phyloP scores from a whole-genome alignment of 2,329 filamentous ascomycete species.

The Aspergillus ibericus region DNA sequence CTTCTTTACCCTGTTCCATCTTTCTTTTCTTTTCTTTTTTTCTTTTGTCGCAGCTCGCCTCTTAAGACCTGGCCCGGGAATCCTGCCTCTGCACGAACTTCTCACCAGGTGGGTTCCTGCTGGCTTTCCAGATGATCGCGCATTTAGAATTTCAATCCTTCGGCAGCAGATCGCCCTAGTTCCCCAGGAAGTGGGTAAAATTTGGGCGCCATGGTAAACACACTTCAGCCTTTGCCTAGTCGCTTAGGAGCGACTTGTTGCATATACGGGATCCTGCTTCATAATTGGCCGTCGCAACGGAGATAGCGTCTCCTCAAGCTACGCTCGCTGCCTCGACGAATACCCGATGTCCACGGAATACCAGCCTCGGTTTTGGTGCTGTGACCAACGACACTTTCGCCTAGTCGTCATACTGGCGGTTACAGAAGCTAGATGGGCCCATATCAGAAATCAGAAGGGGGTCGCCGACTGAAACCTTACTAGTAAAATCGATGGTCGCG shows the following conservation, averaged over 20 bases:
- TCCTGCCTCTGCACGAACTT: background rate
- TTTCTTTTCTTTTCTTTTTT: no score
- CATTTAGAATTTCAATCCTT: background rate
- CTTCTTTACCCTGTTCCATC: background rate
- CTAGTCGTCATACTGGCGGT: background rate
- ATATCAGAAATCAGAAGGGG: background rate
- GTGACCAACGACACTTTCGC: background rate
- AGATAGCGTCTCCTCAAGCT: background rate
- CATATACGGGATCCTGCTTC: background rate
- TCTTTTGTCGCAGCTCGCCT: background rate
- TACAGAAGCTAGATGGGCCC: background rate
- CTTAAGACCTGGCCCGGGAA: background rate
- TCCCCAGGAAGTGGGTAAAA: background rate
- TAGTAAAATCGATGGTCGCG: background rate
- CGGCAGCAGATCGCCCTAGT: slow-evolving; percentile 1
- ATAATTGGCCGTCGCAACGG: background rate
- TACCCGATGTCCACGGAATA: background rate
- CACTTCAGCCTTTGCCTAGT: background rate
- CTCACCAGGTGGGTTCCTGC: background rate
- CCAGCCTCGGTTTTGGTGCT: background rate
- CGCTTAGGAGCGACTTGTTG: background rate
- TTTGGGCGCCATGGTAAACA: background rate
- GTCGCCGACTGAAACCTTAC: background rate
- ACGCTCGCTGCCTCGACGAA: background rate
- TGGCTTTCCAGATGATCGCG: background rate